phyloP scores from a whole-genome alignment of 257 asterid species.

The Hygrophila difformis region DNA sequence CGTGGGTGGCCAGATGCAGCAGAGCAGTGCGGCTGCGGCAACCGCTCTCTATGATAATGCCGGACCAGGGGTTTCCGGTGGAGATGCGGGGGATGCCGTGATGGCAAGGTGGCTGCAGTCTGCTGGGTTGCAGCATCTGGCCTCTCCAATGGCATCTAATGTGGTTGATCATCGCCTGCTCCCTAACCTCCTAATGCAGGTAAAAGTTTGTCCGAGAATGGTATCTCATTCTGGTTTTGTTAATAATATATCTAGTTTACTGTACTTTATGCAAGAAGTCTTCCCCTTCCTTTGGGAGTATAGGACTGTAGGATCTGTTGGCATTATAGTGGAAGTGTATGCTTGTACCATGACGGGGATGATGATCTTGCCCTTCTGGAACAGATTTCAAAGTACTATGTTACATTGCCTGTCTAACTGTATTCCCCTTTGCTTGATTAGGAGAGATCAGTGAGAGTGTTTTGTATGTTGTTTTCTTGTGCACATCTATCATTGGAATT shows the following conservation, averaged over 20 bases:
- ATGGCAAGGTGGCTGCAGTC: slow-evolving; percentile 99
- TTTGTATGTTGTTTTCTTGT: slow-evolving; percentile 1
- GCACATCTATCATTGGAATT: slow-evolving; percentile 5
- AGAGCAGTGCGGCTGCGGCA: slow-evolving; percentile 79
- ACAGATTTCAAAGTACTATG: neutral
- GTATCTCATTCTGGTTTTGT: neutral
- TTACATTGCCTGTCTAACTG: neutral
- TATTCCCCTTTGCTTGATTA: slow-evolving; percentile 1
- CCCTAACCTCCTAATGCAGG: slow-evolving; percentile 85
- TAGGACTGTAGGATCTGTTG: slow-evolving; percentile 3
- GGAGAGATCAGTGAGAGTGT: slow-evolving; percentile 4
- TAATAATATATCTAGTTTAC: too few species aligned
- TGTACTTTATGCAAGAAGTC: too few species aligned
- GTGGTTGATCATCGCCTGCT: slow-evolving; percentile 69
- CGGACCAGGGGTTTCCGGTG: slow-evolving; percentile 58
- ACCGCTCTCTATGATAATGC: slow-evolving; percentile 87
- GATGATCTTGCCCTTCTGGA: neutral
- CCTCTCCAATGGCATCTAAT: slow-evolving; percentile 78
- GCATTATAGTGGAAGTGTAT: neutral
- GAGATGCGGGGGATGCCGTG: slow-evolving; percentile 93
- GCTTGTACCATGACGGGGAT: slow-evolving; percentile 1
- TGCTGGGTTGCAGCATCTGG: slow-evolving; percentile 99
- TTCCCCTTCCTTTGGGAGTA: slow-evolving; percentile 1
- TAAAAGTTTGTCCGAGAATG: slow-evolving; percentile 11
- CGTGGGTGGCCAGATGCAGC: slow-evolving; percentile 99